Evolutionary conservation across 2,329 filamentous ascomycete species (phyloP), one percentile per base, ranked within the genome.

Genomic region (Cylindrodendrum hubeiense): DNA sequence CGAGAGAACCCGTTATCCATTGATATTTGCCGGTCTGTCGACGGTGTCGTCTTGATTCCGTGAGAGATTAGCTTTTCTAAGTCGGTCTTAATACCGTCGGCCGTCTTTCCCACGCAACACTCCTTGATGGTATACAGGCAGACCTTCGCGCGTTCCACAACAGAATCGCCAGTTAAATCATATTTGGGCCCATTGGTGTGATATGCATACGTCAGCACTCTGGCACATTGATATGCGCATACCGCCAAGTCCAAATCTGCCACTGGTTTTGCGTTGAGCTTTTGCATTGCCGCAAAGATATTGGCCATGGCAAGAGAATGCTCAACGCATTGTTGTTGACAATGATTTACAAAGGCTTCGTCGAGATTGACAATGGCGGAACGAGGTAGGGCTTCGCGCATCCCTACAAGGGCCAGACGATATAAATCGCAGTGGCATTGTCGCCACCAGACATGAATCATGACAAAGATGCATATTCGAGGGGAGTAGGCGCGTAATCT

Each of bases 401-500:
- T 79, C 0, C 85, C 85, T 0, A 80, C 79, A 8, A 89, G 78
- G 3, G 83, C 85, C 7, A 88, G 79, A 1, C 86, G 84, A 67
- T 87, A 88, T 3, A 89, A 78, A 70, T 89, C 86, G 67, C 86
- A 86, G 68, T 88, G 83, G 62, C 86, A 89, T 66, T 88, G 86
- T 28, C 85, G 80, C 86, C 86, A 88, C 85, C 84, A 87, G 9
- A 89, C 80, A 67, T 89, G 86, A 10, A 88, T 88, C 86, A 88
- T 88, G 70, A 88, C 79, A 63, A 86, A 89, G 44, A 87, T 85
- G 65, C 86, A 87, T 5, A 89, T 81, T 4, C 87, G 80, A 2
- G 86, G 84, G 1, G 87, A 89, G 69, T 88, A 89, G 3, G 86
- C 85, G 6, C 87, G 83, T 24, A 89, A 78, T 15, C 86, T 82